A percentile compares a stretch with the other conserved stretches of the same genome.
These are phyloP conservation scores for Suillus cothurnatus DNA, from an alignment of 768 basidiomycete species.

Conservation along the genomic window DNA sequence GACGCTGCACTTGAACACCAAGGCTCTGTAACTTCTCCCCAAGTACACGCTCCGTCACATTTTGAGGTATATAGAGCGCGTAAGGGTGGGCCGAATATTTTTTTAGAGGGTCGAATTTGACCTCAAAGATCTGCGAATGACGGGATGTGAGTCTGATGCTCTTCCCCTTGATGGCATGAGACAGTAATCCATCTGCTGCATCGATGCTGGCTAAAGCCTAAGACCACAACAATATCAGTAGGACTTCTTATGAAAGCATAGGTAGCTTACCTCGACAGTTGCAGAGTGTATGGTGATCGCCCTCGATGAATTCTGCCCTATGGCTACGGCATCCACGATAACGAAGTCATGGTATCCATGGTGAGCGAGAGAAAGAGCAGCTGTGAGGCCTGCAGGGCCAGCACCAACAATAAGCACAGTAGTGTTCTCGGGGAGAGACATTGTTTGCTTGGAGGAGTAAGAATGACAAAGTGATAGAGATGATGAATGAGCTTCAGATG, in stretches of 20 bases:
- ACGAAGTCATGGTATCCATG: constrained; percentile 30
- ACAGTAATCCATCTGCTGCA: constrained; percentile 39
- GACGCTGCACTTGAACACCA: constrained; percentile 38
- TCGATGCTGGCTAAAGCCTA: constrained; percentile 46
- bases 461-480: neutral
- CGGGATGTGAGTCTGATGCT: constrained; percentile 34
- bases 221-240: constrained; percentile 21
- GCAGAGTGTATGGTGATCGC: constrained; percentile 47
- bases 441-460: neutral
- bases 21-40: constrained; percentile 33
- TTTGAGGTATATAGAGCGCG: constrained; percentile 44
- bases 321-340: constrained; percentile 38
- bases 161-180: constrained; percentile 27
- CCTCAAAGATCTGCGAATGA: constrained; percentile 25
- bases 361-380: constrained; percentile 47
- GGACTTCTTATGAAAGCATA: neutral
- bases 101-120: constrained; percentile 37
- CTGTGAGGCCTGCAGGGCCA: constrained; percentile 50
- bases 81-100: constrained; percentile 47
- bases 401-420: constrained; percentile 53
- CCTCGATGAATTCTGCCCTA: constrained; percentile 38
- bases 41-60: constrained; percentile 44
- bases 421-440: constrained; percentile 17
- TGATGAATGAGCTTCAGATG: neutral
- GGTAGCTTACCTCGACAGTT: constrained; percentile 44